Percentiles rank a stretch among this genome's conserved stretches.
Evolutionary conservation across 2,329 filamentous ascomycete genomes (phyloP).

Genomic region (Cytospora paraplurivora): DNA sequence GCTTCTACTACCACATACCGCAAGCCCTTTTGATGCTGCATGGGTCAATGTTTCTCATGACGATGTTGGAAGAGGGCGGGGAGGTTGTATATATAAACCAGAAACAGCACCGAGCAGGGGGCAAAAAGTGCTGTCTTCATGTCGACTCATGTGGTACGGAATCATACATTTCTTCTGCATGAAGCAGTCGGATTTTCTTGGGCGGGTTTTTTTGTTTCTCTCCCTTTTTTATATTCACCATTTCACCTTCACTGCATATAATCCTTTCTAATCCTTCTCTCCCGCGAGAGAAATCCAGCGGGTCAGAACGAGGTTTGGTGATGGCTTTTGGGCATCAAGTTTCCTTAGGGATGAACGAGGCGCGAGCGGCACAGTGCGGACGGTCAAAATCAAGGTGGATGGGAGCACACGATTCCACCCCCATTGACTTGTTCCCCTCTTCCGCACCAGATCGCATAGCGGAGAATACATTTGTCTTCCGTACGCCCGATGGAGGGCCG

Average conservation of each 20-base stretch:
- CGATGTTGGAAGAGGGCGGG: background rate
- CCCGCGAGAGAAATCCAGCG: background rate
- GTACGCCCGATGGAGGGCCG: background rate
- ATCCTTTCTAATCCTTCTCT: background rate
- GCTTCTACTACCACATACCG: slow-evolving; percentile 5
- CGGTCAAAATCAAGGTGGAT: background rate
- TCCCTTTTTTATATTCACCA: background rate
- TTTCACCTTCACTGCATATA: slow-evolving; percentile 22
- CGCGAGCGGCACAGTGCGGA: background rate
- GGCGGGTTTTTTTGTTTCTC: slow-evolving; percentile 1
- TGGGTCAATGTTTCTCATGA: slow-evolving; percentile 18
- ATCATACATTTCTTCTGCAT: background rate
- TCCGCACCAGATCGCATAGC: slow-evolving; percentile 24
- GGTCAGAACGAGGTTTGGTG: background rate
- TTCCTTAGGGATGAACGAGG: background rate
- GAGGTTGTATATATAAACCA: slow-evolving; percentile 6
- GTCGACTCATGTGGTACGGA: slow-evolving; percentile 21
- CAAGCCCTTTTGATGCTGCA: slow-evolving; percentile 19
- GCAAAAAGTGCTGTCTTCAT: slow-evolving; percentile 11
- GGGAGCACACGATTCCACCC: background rate
- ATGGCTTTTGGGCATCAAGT: background rate
- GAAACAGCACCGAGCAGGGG: slow-evolving; percentile 7
- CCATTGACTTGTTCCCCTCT: background rate
- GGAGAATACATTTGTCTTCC: slow-evolving; percentile 1
- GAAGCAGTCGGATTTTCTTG: background rate